Percentiles rank a stretch among this genome's conserved stretches.
Conservation (phyloP, 768 basidiomycete species). For the Rhodosporidiobolus odoratus region DNA sequence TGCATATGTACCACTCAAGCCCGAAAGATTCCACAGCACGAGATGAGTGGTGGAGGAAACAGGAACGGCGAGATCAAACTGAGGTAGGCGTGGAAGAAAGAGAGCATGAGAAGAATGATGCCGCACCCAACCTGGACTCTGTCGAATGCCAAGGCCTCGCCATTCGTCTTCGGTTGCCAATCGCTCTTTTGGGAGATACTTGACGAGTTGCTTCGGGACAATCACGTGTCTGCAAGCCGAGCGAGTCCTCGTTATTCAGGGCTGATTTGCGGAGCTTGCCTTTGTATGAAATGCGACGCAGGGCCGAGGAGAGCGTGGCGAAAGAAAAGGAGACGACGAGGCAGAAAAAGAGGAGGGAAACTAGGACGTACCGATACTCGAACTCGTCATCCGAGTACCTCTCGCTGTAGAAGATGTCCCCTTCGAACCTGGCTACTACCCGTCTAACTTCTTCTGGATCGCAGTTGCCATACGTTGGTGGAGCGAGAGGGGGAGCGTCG, state of each 20-base stretch:
- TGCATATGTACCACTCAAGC: neutral
- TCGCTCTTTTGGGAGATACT: slow-evolving; percentile 82
- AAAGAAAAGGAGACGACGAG: neutral
- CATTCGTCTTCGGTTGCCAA: slow-evolving; percentile 83
- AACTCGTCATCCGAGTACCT: slow-evolving; percentile 28
- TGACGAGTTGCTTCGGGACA: slow-evolving; percentile 86
- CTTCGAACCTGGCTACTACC: neutral
- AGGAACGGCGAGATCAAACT: neutral
- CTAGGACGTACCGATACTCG: slow-evolving; percentile 32
- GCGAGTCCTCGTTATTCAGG: too few species aligned
- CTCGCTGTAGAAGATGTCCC: too few species aligned
- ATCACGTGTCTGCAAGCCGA: slow-evolving; percentile 70
- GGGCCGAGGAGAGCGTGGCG: too few species aligned
- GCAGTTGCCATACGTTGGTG: neutral
- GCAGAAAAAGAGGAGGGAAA: neutral
- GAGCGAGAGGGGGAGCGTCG: neutral
- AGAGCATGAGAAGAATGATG: neutral
- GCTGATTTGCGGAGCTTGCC: too few species aligned
- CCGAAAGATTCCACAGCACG: neutral
- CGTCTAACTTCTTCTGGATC: neutral
- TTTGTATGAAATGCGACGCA: too few species aligned
- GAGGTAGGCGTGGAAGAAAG: slow-evolving; percentile 4
- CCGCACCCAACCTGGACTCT: slow-evolving; percentile 88
- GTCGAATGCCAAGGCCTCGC: slow-evolving; percentile 92
- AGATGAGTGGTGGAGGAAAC: neutral